Base-by-base conservation (phyloP, 73 alveolate genomes). In the Paramecium primaurelia region DNA sequence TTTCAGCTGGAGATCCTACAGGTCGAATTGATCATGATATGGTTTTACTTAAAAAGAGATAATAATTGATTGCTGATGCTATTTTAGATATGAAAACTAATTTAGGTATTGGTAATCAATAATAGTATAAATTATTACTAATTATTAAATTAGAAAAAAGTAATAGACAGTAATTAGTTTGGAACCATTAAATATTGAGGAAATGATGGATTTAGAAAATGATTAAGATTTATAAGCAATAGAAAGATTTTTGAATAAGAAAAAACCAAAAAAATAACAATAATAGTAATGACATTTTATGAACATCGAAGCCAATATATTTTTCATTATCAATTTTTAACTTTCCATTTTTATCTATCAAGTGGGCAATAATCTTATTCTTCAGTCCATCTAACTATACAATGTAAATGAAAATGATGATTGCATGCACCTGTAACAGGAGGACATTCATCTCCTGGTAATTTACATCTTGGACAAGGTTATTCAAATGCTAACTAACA, bases 371-470 rank as follows among this genome's bases (percentile, higher is more conserved):
- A 95, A 92, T 96, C 98, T 14, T 95, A 93, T 73, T 96, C 97
- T 34, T 95, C 97, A 16, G 95, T 92, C 98, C 99, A 96, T 93
- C 95, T 95, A 84, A 93, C 92, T 42, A 96, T 96, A 77, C 99
- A 96, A 75, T 96, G 99, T 51, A 96, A 89, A 94, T 96, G 99
- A 75, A 92, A 96, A 88, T 95, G 92, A 88, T 96, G 99, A 28
- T 96, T 95, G 90, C 99, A 96, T 85, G 92, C 97, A 11, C 97
- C 96, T 54, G 95, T 97, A 5, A 96, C 96, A 10, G 99, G 99
- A 30, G 96, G 96, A 42, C 99, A 96, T 49, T 96, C 99, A 87
- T 96, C 99, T 3, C 99, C 99, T 32, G 99, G 99, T 60, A 93
- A 92, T 92, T 96, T 96, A 58, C 99, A 96, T 73, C 89, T 92